A percentile compares a stretch with the other conserved stretches of the same genome.
Conservation (phyloP, 768 basidiomycete species). For the Gymnopilus dilepis region DNA sequence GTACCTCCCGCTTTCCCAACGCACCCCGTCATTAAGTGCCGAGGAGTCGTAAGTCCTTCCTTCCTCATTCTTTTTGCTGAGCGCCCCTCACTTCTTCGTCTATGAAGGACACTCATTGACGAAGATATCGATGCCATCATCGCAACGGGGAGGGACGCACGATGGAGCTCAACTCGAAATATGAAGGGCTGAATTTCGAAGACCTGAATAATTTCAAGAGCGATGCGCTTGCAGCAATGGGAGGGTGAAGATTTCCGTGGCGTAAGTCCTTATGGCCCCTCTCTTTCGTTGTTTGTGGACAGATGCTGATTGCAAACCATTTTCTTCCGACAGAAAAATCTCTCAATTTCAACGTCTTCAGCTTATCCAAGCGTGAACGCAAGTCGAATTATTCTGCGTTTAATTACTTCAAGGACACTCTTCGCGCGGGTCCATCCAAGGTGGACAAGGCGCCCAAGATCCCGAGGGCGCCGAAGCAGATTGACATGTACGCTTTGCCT, state of each 20-base stretch:
- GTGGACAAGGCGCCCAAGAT: slow-evolving; percentile 81
- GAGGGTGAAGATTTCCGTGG: slow-evolving; percentile 91
- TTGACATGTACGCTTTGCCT: slow-evolving; percentile 74
- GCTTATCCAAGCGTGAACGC: slow-evolving; percentile 91
- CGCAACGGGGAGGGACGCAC: slow-evolving; percentile 90
- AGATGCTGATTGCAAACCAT: slow-evolving; percentile 4
- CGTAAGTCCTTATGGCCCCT: slow-evolving; percentile 46
- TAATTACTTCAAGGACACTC: slow-evolving; percentile 91
- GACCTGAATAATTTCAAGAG: slow-evolving; percentile 97
- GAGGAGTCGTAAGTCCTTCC: slow-evolving; percentile 62
- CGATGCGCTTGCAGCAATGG: slow-evolving; percentile 90
- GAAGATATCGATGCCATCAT: slow-evolving; percentile 97
- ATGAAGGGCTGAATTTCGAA: slow-evolving; percentile 90
- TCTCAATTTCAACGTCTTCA: slow-evolving; percentile 77
- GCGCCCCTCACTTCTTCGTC: background rate
- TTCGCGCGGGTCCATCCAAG: slow-evolving; percentile 81
- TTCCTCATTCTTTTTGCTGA: background rate
- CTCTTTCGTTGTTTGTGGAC: background rate
- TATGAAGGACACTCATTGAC: slow-evolving; percentile 68
- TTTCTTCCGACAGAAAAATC: slow-evolving; percentile 54
- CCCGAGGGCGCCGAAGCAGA: slow-evolving; percentile 87
- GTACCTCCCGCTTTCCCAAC: too few relatives aligned
- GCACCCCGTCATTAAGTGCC: too few relatives aligned
- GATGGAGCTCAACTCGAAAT: slow-evolving; percentile 85
- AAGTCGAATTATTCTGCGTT: slow-evolving; percentile 95